A percentile compares a stretch with the other conserved stretches of the same genome.
Conservation (phyloP, 352 stramenopile species). For the Nothophytophthora sp. region DNA sequence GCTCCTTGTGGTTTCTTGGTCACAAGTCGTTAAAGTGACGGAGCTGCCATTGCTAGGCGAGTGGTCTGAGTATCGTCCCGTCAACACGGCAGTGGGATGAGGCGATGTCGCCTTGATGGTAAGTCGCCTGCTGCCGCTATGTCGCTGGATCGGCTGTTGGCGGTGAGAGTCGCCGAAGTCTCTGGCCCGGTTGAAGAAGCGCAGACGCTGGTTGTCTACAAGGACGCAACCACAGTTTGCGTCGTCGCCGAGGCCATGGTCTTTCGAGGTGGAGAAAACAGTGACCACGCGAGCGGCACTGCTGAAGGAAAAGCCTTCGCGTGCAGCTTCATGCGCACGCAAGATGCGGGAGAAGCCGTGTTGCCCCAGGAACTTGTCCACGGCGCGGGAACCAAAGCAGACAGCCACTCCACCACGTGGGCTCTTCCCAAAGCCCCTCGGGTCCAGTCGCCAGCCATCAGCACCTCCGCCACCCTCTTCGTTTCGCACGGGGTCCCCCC, state of each 20-base stretch:
- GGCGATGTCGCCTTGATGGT: not conserved
- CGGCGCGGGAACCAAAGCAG: constrained; percentile 74
- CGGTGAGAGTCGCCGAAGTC: constrained; percentile 13
- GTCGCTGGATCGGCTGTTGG: constrained; percentile 15
- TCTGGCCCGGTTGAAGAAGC: constrained; percentile 53
- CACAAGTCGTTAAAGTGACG: not conserved
- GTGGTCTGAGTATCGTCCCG: not conserved
- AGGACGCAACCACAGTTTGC: constrained; percentile 66
- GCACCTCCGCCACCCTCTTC: constrained; percentile 20
- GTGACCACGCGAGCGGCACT: constrained; percentile 64
- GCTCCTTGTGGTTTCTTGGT: not conserved
- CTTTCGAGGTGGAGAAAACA: constrained; percentile 76
- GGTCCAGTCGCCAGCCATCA: constrained; percentile 43
- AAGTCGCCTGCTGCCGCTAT: constrained; percentile 4
- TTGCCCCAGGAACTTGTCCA: constrained; percentile 56
- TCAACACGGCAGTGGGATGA: not conserved
- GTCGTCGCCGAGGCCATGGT: constrained; percentile 62
- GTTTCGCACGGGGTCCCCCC: constrained; percentile 42
- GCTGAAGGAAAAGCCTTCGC: constrained; percentile 84
- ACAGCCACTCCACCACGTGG: constrained; percentile 57
- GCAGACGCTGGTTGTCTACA: constrained; percentile 62
- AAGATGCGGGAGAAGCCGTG: constrained; percentile 69
- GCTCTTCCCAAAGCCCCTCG: constrained; percentile 48
- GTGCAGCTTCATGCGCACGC: constrained; percentile 68
- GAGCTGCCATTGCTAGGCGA: not conserved